A percentile compares a stretch with the other conserved stretches of the same genome.
phyloP scores from a whole-genome alignment of 2,329 filamentous ascomycete species.

The Aspergillus pseudoviridinutans region DNA sequence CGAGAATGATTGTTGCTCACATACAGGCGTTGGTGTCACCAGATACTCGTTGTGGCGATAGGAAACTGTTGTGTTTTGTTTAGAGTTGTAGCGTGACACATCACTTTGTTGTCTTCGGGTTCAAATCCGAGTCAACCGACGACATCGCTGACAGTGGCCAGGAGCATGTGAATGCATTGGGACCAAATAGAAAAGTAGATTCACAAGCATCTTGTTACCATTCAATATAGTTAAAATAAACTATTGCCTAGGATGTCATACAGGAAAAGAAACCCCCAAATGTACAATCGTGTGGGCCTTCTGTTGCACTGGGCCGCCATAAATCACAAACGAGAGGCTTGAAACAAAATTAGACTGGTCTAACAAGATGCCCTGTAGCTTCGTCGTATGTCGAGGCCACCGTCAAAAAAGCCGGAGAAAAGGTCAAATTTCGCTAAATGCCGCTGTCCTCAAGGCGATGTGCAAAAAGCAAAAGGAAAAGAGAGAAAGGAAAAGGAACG shows the following conservation, averaged over 20 bases:
- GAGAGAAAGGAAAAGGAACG: not conserved
- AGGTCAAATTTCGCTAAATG: not conserved
- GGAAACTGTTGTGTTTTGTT: not conserved
- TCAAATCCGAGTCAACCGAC: not conserved
- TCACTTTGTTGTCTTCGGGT: not conserved
- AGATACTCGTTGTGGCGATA: not conserved
- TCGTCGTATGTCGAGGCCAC: not conserved
- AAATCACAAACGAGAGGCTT: not conserved
- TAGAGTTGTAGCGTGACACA: not conserved
- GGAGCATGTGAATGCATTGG: not conserved
- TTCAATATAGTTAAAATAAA: conserved; percentile 7
- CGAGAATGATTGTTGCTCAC: not conserved
- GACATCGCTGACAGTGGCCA: not conserved
- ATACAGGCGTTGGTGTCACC: not conserved
- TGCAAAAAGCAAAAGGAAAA: not conserved
- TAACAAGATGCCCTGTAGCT: not conserved
- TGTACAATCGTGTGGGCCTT: conserved; percentile 10
- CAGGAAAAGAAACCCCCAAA: conserved; percentile 14
- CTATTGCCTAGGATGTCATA: conserved; percentile 13
- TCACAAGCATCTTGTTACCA: not conserved
- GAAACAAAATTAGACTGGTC: not conserved
- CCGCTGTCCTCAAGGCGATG: not conserved
- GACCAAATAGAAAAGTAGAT: not conserved
- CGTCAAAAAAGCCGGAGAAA: not conserved
- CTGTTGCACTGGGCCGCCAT: not conserved